Conservation (phyloP, 2,329 filamentous ascomycete species). For the Verticillium albo-atrum region DNA sequence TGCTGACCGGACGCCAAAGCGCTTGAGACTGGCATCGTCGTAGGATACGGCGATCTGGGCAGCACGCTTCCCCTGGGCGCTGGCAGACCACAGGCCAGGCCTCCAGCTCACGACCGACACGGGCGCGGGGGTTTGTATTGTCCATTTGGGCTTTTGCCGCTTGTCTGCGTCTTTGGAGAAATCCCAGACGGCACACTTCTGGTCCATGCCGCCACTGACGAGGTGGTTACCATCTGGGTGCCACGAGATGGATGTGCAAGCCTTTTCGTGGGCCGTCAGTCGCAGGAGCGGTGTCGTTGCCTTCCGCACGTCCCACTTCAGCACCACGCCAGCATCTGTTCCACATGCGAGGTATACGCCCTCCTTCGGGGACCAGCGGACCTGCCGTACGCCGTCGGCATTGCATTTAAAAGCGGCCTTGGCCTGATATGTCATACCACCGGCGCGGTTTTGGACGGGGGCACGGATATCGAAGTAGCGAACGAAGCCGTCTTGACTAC, state of each 20-base stretch:
- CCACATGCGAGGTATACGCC: constrained; percentile 60
- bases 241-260: constrained; percentile 59
- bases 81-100: constrained; percentile 61
- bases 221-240: constrained; percentile 65
- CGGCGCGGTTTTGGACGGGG: constrained; percentile 41
- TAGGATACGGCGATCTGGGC: constrained; percentile 61
- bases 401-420: constrained; percentile 40
- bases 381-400: constrained; percentile 54
- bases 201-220: constrained; percentile 58
- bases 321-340: constrained; percentile 56
- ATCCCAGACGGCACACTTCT: constrained; percentile 62
- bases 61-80: constrained; percentile 53
- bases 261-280: constrained; percentile 58
- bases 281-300: constrained; percentile 47
- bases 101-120: constrained; percentile 58
- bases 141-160: constrained; percentile 60
- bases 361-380: constrained; percentile 61
- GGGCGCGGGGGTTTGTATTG: constrained; percentile 56
- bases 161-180: constrained; percentile 55
- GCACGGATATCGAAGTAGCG: constrained; percentile 56
- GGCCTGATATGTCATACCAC: constrained; percentile 43
- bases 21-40: constrained; percentile 49
- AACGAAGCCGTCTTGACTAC: constrained; percentile 60
- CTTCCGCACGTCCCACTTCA: constrained; percentile 62
- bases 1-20: constrained; percentile 52